Percentiles rank a stretch among this genome's conserved stretches.
Evolutionary conservation across 257 asterid species (phyloP).

Genomic region (Cinchona pubescens): DNA sequence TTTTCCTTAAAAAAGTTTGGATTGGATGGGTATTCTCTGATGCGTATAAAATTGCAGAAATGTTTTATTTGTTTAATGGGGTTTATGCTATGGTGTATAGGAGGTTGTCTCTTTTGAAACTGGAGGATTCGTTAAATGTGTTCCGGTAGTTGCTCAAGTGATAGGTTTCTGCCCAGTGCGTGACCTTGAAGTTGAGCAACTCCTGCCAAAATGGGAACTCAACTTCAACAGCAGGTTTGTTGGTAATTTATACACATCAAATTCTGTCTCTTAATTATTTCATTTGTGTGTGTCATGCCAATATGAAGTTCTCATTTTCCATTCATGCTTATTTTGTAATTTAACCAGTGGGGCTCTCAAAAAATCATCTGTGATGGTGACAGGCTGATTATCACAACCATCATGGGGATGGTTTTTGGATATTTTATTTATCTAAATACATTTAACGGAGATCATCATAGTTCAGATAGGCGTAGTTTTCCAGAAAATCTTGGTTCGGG

Average conservation of each 20-base stretch:
- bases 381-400: conserved; percentile 68
- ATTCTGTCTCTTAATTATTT: conserved; percentile 5
- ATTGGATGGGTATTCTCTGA: neutral
- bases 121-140: conserved; percentile 40
- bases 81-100: conserved; percentile 28
- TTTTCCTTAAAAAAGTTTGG: no score
- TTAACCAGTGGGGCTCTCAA: conserved; percentile 70
- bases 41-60: neutral
- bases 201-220: conserved; percentile 69
- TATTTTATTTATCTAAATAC: no score
- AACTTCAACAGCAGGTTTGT: conserved; percentile 74
- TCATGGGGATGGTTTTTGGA: conserved; percentile 91
- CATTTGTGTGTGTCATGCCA: neutral
- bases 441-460: conserved; percentile 38
- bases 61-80: conserved; percentile 29
- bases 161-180: conserved; percentile 52
- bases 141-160: conserved; percentile 40
- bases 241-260: neutral
- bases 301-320: conserved; percentile 7
- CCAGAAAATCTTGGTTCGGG: conserved; percentile 95
- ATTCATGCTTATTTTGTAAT: conserved; percentile 19
- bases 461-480: conserved; percentile 54
- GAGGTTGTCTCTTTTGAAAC: conserved; percentile 23
- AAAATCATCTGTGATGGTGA: conserved; percentile 68
- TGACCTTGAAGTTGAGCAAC: conserved; percentile 57